Evolutionary conservation across 1,139 yeast species (phyloP), one percentile per base, ranked within the genome.

Genomic region (Yueomyces sp.): DNA sequence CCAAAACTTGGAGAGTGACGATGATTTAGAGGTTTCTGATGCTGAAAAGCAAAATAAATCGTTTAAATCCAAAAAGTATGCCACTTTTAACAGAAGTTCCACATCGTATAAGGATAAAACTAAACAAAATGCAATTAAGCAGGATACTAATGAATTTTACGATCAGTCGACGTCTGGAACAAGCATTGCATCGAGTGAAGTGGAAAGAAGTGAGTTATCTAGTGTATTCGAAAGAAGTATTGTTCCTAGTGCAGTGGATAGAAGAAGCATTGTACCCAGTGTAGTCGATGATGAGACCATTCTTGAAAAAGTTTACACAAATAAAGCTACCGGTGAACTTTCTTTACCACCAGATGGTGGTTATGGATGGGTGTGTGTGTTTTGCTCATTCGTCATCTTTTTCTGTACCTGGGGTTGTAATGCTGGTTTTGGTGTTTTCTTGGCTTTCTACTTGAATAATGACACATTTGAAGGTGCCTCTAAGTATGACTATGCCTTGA

Each of bases 391-490:
- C 57, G 53, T 72, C 30, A 67, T 78, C 39, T 70, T 72, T 51
- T 70, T 76, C 47, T 64, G 76, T 31, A 74, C 87, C 1, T 83
- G 94, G 94, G 94, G 94, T 27, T 68, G 78, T 39, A 80, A 78
- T 53, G 74, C 84, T 4, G 73, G 76, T 0, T 83, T 71, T 54
- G 89, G 91, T 40, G 81, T 83, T 3, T 81, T 75, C 51, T 62
- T 83, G 34, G 70, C 75, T 35, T 77, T 67, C 53, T 83, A 78
- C 55, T 55, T 77, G 27, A 56, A 66, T 12, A 53, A 66, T 37
- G 59, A 71, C 40, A 62, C 66, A 1, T 80, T 78, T 48, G 70
- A 73, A 0, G 82, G 76, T 0, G 82, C 85, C 0, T 63, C 76
- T 0, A 63, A 67, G 45, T 70, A 70, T 49, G 82, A 78, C 46